These are phyloP conservation scores for Jamesozyma piceae DNA, from an alignment of 805 yeast genomes.

Conservation along the genomic window DNA sequence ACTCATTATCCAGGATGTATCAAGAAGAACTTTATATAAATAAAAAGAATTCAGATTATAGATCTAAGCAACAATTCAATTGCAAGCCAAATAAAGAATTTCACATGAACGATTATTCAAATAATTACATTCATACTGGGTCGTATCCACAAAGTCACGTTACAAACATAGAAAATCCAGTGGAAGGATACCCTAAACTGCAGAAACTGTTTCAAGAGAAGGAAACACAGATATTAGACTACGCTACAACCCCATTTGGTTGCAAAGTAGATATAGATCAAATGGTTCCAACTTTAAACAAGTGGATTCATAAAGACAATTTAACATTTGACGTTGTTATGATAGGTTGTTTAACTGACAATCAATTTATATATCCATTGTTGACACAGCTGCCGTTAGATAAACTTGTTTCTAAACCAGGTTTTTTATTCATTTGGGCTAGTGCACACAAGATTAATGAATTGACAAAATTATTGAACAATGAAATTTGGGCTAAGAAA, in stretches of 20 bases:
- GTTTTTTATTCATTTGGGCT: slow-evolving; percentile 82
- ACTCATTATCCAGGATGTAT: not conserved
- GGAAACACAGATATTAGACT: slow-evolving; percentile 41
- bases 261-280: slow-evolving; percentile 41
- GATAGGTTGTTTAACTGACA: slow-evolving; percentile 79
- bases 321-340: slow-evolving; percentile 80
- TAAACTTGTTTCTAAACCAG: slow-evolving; percentile 72
- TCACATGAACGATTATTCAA: slow-evolving; percentile 64
- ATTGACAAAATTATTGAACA: slow-evolving; percentile 44
- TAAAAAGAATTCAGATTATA: not conserved
- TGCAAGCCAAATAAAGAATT: slow-evolving; percentile 22
- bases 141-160: slow-evolving; percentile 54
- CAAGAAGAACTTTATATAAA: not conserved
- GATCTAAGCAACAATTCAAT: slow-evolving; percentile 14
- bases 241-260: slow-evolving; percentile 60
- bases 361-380: slow-evolving; percentile 56
- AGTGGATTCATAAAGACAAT: slow-evolving; percentile 51
- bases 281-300: slow-evolving; percentile 47
- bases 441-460: slow-evolving; percentile 63
- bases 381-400: slow-evolving; percentile 61
- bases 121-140: slow-evolving; percentile 56
- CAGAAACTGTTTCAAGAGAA: slow-evolving; percentile 61
- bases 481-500: slow-evolving; percentile 49
- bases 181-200: slow-evolving; percentile 80
- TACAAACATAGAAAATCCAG: slow-evolving; percentile 54